Percentiles rank a stretch among this genome's conserved stretches.
phyloP scores from a whole-genome alignment of 1,139 yeast genomes.

The Pichia sp. region DNA sequence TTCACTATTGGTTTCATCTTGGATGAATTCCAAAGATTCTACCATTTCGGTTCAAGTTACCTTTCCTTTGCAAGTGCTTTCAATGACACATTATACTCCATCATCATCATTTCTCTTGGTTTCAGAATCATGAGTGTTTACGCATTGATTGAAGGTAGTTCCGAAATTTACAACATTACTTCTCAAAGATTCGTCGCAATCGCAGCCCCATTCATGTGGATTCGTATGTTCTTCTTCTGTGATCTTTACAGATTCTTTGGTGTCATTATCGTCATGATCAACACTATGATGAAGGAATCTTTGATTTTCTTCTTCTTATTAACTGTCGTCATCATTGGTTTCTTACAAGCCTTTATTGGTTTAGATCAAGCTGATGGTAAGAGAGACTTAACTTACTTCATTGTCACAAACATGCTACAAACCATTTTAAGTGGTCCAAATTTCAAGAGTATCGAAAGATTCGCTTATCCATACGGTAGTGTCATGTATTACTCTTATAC shows the following conservation, averaged over 20 bases:
- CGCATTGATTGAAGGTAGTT: conserved; percentile 27
- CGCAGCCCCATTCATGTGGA: conserved; percentile 89
- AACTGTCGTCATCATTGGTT: conserved; percentile 70
- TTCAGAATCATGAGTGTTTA: conserved; percentile 54
- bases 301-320: conserved; percentile 74
- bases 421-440: conserved; percentile 38
- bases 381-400: conserved; percentile 66
- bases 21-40: conserved; percentile 70
- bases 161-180: conserved; percentile 47
- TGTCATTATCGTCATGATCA: conserved; percentile 81
- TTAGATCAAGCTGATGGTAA: conserved; percentile 86
- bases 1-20: conserved; percentile 65
- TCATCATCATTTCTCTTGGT: conserved; percentile 52
- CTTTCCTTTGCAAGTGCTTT: conserved; percentile 80
- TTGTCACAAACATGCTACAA: conserved; percentile 63
- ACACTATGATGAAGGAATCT: conserved; percentile 86
- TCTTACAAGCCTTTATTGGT: conserved; percentile 84
- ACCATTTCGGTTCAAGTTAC: conserved; percentile 73
- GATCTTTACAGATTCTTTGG: conserved; percentile 86
- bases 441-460: conserved; percentile 51
- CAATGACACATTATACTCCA: conserved; percentile 64
- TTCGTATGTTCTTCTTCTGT: conserved; percentile 67
- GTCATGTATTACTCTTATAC: conserved; percentile 74
- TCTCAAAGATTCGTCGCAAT: conserved; percentile 73
- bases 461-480: conserved; percentile 85